Percentiles rank a stretch among this genome's conserved stretches.
Conservation (phyloP, 106 monocot species). For the Alisma plantagoaquatica region DNA sequence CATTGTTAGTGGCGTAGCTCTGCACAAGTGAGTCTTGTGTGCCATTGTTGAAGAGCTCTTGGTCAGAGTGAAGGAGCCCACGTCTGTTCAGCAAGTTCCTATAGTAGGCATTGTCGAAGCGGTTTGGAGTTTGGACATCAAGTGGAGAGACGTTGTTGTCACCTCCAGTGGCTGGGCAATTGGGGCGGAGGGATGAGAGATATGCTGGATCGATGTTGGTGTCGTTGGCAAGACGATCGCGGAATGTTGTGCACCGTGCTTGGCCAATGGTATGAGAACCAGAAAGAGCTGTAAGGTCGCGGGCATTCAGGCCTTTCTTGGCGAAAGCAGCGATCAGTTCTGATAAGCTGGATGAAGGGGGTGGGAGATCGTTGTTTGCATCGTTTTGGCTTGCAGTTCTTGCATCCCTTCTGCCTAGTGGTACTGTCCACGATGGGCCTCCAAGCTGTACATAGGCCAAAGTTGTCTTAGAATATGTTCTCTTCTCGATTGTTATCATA, state of each 20-base stretch:
- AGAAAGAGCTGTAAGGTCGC: slow-evolving; percentile 18
- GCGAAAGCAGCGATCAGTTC: slow-evolving; percentile 10
- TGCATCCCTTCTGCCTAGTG: slow-evolving; percentile 15
- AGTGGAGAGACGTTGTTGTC: slow-evolving; percentile 9
- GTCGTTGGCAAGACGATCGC: slow-evolving; percentile 6
- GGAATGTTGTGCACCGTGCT: slow-evolving; percentile 11
- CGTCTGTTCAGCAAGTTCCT: slow-evolving; percentile 2
- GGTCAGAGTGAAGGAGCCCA: slow-evolving; percentile 21
- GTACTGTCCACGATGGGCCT: slow-evolving; percentile 14
- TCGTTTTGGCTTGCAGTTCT: slow-evolving; percentile 9
- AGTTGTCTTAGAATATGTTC: too few species aligned
- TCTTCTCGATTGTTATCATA: too few species aligned
- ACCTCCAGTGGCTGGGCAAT: slow-evolving; percentile 13
- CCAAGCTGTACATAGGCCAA: slow-evolving; percentile 7
- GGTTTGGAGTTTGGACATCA: slow-evolving; percentile 3
- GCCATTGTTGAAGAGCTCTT: slow-evolving; percentile 19
- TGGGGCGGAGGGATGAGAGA: background rate
- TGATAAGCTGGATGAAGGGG: slow-evolving; percentile 8
- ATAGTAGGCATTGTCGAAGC: slow-evolving; percentile 15
- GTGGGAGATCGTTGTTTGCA: slow-evolving; percentile 9
- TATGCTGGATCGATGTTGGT: slow-evolving; percentile 12
- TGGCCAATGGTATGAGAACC: slow-evolving; percentile 19
- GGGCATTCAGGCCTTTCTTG: slow-evolving; percentile 8
- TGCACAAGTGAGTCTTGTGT: slow-evolving; percentile 6
- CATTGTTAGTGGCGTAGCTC: background rate